Conservation (phyloP, 2,329 filamentous ascomycete species). For the Neofusicoccum ribis region DNA sequence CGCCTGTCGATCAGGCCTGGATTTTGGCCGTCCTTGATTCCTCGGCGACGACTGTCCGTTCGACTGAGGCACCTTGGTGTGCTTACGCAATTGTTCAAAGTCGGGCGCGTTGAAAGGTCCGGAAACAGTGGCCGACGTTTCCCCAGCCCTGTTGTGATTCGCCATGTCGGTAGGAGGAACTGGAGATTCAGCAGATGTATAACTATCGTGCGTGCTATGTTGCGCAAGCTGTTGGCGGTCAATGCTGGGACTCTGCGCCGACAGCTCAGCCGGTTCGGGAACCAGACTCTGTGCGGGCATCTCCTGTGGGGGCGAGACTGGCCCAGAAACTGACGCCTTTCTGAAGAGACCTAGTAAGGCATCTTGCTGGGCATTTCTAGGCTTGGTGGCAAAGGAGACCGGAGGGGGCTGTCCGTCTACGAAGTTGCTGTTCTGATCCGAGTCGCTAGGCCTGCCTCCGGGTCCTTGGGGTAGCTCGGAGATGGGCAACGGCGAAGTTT, state of each 20-base stretch:
- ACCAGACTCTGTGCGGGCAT: conserved; percentile 22
- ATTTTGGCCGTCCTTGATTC: background rate
- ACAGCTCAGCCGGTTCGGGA: conserved; percentile 47
- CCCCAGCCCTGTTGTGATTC: conserved; percentile 19
- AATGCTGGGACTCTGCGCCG: conserved; percentile 40
- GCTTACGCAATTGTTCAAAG: conserved; percentile 39
- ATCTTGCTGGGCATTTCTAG: conserved; percentile 45
- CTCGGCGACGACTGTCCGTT: conserved; percentile 7
- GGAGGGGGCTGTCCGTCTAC: conserved; percentile 13
- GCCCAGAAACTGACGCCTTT: conserved; percentile 5
- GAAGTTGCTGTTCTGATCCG: background rate
- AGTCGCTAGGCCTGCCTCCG: background rate
- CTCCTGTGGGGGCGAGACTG: conserved; percentile 16
- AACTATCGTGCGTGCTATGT: background rate
- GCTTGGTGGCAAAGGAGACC: conserved; percentile 27
- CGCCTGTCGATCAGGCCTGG: conserved; percentile 14
- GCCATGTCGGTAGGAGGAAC: background rate
- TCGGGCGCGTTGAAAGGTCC: conserved; percentile 45
- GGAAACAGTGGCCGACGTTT: conserved; percentile 38
- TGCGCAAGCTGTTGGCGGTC: background rate
- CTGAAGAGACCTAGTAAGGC: conserved; percentile 49
- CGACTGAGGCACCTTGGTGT: conserved; percentile 24
- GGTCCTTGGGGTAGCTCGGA: conserved; percentile 19
- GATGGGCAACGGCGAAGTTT: conserved; percentile 1
- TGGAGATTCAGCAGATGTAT: background rate